These are phyloP conservation scores for Aspergillus arachidicola DNA, from an alignment of 2,329 filamentous ascomycete genomes.

Conservation along the genomic window DNA sequence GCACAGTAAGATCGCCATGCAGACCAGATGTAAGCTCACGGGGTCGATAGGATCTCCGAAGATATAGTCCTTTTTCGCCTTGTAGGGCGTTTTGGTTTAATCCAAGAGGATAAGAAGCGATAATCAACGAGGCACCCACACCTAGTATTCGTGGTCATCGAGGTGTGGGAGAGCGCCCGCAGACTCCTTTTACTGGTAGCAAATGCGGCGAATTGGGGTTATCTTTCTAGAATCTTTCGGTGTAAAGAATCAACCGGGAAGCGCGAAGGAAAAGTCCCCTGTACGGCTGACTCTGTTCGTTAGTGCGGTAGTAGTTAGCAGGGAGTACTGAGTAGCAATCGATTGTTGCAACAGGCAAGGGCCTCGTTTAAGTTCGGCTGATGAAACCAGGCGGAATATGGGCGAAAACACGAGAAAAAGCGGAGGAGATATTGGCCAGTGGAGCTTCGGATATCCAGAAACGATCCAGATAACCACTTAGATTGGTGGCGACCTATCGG, in stretches of 20 bases:
- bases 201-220: neutral
- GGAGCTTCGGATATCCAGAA: neutral
- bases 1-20: constrained; percentile 29
- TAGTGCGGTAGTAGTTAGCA: neutral
- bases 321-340: neutral
- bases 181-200: neutral
- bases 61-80: constrained; percentile 29
- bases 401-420: constrained; percentile 3
- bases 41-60: constrained; percentile 9
- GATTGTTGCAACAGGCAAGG: neutral
- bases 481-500: constrained; percentile 16
- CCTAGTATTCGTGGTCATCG: constrained; percentile 38
- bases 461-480: constrained; percentile 3
- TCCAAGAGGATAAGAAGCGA: constrained; percentile 39
- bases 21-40: constrained; percentile 20
- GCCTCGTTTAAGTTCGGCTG: neutral
- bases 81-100: constrained; percentile 32
- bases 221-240: neutral
- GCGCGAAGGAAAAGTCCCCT: neutral
- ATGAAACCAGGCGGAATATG: neutral
- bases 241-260: neutral
- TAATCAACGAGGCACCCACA: constrained; percentile 40
- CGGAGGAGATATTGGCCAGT: constrained; percentile 6
- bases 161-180: constrained; percentile 28
- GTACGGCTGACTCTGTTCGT: neutral